phyloP scores from a whole-genome alignment of 1,139 yeast species.

The Taphrina flavorubra region DNA sequence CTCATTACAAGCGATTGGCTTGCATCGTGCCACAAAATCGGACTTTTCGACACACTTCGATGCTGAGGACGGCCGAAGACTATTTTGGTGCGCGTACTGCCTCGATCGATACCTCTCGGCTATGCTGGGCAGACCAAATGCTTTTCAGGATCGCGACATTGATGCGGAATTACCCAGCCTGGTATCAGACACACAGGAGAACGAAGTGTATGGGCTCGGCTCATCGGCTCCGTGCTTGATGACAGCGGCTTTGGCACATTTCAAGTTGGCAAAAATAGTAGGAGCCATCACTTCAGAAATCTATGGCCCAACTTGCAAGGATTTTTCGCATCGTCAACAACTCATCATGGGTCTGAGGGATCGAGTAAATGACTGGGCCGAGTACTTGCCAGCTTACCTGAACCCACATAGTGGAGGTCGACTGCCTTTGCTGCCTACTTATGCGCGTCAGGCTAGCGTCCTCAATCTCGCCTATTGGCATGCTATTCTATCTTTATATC shows the following conservation, averaged over 20 bases:
- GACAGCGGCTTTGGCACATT: constrained; percentile 7
- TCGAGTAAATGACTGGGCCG: constrained; percentile 8
- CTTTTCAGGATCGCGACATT: constrained; percentile 9
- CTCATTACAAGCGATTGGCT: constrained; percentile 5
- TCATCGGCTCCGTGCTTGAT: not conserved
- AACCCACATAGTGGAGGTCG: constrained; percentile 8
- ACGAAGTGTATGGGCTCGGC: not conserved
- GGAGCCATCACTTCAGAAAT: constrained; percentile 4
- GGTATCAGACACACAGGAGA: constrained; percentile 7
- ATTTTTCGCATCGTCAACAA: not conserved
- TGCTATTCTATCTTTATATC: constrained; percentile 8
- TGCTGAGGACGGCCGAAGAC: constrained; percentile 10
- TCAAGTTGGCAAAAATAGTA: constrained; percentile 11
- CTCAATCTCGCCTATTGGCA: constrained; percentile 12
- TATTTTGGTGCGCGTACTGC: constrained; percentile 14
- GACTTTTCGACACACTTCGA: not conserved
- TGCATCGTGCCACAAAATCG: not conserved
- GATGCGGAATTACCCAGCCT: not conserved
- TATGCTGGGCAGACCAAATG: constrained; percentile 7
- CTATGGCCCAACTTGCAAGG: constrained; percentile 3
- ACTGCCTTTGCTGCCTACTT: constrained; percentile 1
- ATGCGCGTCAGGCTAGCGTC: constrained; percentile 16
- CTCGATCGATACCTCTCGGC: constrained; percentile 11
- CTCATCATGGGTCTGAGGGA: not conserved
- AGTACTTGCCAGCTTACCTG: constrained; percentile 1